phyloP scores from a whole-genome alignment of 148 eudicot species.

The Rhododendron ferrugineum region DNA sequence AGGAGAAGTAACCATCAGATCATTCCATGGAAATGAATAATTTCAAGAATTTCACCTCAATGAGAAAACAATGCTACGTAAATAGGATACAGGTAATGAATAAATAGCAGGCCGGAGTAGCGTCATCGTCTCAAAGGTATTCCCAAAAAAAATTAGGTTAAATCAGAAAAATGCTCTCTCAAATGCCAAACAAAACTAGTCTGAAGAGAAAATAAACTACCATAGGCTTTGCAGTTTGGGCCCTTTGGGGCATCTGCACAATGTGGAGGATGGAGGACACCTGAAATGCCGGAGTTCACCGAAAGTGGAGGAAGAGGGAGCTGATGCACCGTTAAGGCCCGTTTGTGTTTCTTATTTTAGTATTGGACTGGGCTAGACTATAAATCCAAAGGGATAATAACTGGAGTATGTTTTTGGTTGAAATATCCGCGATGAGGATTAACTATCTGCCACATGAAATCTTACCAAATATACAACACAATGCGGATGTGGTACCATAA shows the following conservation, averaged over 20 bases:
- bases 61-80: background rate
- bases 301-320: background rate
- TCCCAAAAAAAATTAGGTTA: background rate
- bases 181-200: no score
- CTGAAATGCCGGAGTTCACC: background rate
- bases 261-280: background rate
- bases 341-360: background rate
- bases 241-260: background rate
- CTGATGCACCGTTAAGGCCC: background rate
- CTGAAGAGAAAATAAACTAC: background rate
- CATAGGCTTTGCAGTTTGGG: background rate
- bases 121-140: background rate
- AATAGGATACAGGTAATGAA: background rate
- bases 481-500: background rate
- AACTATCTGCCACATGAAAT: no score
- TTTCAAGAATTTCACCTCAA: background rate
- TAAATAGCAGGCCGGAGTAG: background rate
- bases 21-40: no score
- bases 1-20: background rate
- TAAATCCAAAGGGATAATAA: no score
- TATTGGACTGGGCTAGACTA: background rate
- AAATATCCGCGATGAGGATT: no score
- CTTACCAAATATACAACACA: no score
- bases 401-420: no score
- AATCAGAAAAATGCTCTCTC: background rate